phyloP scores from a whole-genome alignment of 148 eudicot genomes.

The Fagopyrum homotropicum region DNA sequence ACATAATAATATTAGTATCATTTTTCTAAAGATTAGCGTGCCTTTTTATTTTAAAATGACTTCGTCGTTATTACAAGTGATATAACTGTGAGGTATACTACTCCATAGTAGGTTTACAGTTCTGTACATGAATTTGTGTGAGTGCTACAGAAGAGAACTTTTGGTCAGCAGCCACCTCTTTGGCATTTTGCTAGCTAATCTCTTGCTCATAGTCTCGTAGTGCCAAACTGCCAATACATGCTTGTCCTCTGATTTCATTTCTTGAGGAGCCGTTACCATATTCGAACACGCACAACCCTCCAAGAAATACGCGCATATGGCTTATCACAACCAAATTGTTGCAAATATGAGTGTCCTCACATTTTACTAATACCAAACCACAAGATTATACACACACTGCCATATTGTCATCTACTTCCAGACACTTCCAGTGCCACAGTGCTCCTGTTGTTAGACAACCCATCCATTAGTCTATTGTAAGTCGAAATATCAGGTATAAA shows the following conservation, averaged over 20 bases:
- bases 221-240: too few relatives aligned
- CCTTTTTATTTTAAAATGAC: too few relatives aligned
- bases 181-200: too few relatives aligned
- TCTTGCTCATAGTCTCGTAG: too few relatives aligned
- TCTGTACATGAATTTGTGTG: too few relatives aligned
- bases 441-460: constrained; percentile 24
- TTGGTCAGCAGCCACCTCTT: too few relatives aligned
- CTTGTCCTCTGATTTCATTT: background rate
- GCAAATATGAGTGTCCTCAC: background rate
- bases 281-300: background rate
- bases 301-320: background rate
- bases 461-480: constrained; percentile 60
- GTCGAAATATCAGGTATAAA: constrained; percentile 70
- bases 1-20: too few relatives aligned
- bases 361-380: background rate
- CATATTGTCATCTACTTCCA: background rate
- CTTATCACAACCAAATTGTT: background rate
- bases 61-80: too few relatives aligned
- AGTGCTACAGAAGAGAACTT: too few relatives aligned
- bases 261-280: background rate
- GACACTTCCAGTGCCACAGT: background rate
- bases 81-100: too few relatives aligned
- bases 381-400: background rate
- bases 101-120: too few relatives aligned
- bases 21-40: too few relatives aligned